A percentile compares a stretch with the other conserved stretches of the same genome.
Conservation (phyloP, 106 monocot genomes). For the Dioscorea zingiberensis region DNA sequence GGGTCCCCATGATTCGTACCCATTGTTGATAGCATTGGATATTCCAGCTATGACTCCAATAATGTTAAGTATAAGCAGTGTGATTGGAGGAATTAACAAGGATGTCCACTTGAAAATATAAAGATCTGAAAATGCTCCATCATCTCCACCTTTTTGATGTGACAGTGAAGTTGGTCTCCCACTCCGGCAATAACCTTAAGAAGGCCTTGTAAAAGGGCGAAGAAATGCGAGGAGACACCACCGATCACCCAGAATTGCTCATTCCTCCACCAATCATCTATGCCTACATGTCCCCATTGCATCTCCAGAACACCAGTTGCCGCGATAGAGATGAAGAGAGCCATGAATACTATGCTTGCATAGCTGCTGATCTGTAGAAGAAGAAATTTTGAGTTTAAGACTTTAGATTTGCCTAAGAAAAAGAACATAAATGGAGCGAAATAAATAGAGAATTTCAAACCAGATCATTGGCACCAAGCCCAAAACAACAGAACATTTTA, state of each 20-base stretch:
- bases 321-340: constrained; percentile 47
- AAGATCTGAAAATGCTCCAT: constrained; percentile 30
- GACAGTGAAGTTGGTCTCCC: constrained; percentile 41
- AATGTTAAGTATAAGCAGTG: constrained; percentile 30
- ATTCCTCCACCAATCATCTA: constrained; percentile 54
- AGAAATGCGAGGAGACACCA: constrained; percentile 44
- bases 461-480: no score
- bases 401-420: no score
- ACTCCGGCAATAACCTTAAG: constrained; percentile 46
- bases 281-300: constrained; percentile 35
- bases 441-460: no score
- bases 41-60: constrained; percentile 47
- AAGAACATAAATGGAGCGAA: no score
- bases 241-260: constrained; percentile 64
- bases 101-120: constrained; percentile 57
- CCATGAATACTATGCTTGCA: constrained; percentile 35
- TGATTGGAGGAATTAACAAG: constrained; percentile 35
- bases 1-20: constrained; percentile 58
- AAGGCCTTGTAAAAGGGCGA: constrained; percentile 48
- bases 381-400: neutral
- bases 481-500: no score
- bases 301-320: constrained; percentile 47
- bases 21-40: constrained; percentile 46
- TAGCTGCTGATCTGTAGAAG: constrained; percentile 35
- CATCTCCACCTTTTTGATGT: constrained; percentile 43